A percentile compares a stretch with the other conserved stretches of the same genome.
Evolutionary conservation across 2,329 filamentous ascomycete species (phyloP).

Genomic region (Arthroderma sp.): DNA sequence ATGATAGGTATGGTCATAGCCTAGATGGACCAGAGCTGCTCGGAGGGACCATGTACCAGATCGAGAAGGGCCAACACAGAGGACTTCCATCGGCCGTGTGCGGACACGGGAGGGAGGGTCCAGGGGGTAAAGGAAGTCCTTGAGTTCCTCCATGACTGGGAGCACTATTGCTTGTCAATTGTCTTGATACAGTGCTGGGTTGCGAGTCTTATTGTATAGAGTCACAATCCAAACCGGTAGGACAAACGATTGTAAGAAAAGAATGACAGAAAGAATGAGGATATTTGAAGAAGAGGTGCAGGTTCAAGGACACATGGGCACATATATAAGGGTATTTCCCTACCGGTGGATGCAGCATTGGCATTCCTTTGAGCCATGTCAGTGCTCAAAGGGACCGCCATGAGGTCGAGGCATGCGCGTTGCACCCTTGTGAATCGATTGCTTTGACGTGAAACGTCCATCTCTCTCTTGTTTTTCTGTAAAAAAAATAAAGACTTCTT

Average conservation of each 20-base stretch:
- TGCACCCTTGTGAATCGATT: neutral
- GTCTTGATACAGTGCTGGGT: too few species aligned
- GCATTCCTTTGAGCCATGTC: neutral
- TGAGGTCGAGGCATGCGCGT: neutral
- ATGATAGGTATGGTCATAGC: constrained; percentile 59
- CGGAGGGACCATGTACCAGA: constrained; percentile 37
- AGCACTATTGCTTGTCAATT: neutral
- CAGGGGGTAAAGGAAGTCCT: neutral
- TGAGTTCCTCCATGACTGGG: neutral
- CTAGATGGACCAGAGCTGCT: constrained; percentile 52
- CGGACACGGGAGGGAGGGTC: neutral
- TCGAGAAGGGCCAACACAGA: constrained; percentile 2
- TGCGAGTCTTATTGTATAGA: too few species aligned
- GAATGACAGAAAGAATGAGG: too few species aligned
- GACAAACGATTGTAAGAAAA: too few species aligned
- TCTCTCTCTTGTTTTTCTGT: too few species aligned
- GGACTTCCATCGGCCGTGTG: neutral
- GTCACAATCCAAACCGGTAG: too few species aligned
- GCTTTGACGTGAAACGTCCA: neutral
- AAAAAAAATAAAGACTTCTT: too few species aligned
- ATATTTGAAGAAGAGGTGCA: neutral
- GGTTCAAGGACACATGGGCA: neutral
- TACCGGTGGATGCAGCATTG: neutral
- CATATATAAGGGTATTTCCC: neutral
- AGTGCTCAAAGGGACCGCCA: neutral